These are phyloP conservation scores for Epichloe coenophiala DNA, from an alignment of 2,329 filamentous ascomycete genomes.

Conservation along the genomic window DNA sequence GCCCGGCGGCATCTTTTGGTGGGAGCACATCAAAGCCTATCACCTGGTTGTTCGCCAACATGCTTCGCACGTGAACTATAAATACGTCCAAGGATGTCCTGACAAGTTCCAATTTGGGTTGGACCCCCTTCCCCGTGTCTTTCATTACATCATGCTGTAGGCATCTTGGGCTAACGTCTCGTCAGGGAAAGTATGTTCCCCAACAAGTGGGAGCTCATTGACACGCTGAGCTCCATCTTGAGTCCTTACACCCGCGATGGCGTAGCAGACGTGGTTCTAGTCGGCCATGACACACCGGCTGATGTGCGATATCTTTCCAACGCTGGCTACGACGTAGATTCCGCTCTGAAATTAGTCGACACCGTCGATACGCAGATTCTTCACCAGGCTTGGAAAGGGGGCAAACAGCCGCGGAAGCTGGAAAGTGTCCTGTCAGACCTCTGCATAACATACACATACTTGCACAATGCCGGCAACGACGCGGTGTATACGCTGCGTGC, in stretches of 20 bases:
- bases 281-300: conserved; percentile 58
- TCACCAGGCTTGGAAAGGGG: conserved; percentile 48
- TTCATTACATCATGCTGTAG: background rate
- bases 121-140: conserved; percentile 10
- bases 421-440: conserved; percentile 48
- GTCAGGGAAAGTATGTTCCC: conserved; percentile 30
- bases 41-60: conserved; percentile 71
- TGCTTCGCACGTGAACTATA: conserved; percentile 47
- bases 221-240: conserved; percentile 24
- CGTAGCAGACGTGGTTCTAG: conserved; percentile 49
- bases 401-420: conserved; percentile 42
- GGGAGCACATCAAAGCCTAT: conserved; percentile 47
- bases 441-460: conserved; percentile 44
- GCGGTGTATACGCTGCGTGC: conserved; percentile 66
- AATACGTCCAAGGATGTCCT: conserved; percentile 61
- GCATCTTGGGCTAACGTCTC: conserved; percentile 4
- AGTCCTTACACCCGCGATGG: conserved; percentile 12
- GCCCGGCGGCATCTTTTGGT: conserved; percentile 51
- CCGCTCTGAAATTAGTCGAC: conserved; percentile 42
- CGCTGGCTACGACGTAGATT: conserved; percentile 48
- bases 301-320: conserved; percentile 57
- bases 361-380: conserved; percentile 61
- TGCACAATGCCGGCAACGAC: conserved; percentile 87
- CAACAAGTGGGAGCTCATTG: conserved; percentile 17
- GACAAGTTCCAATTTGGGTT: conserved; percentile 65